These are phyloP conservation scores for Przewalskia tangutica DNA, from an alignment of 257 asterid species.

Conservation along the genomic window DNA sequence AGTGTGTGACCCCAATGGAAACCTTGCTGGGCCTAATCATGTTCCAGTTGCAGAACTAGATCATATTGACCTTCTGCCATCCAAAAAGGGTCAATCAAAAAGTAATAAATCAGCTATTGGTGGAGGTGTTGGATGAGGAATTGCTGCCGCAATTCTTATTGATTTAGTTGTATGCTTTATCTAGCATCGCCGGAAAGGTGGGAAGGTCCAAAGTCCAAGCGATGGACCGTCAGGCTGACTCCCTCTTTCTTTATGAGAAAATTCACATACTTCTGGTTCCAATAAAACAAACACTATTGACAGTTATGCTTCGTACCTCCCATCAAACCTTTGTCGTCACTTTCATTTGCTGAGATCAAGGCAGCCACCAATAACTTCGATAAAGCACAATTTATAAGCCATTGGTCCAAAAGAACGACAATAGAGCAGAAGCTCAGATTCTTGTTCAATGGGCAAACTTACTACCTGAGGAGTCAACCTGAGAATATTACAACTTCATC, in stretches of 20 bases:
- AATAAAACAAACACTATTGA: slow-evolving; percentile 73
- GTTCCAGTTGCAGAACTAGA: slow-evolving; percentile 38
- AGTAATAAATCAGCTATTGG: slow-evolving; percentile 41
- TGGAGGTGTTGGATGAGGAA: slow-evolving; percentile 73
- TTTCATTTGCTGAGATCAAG: slow-evolving; percentile 76
- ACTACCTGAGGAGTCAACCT: too few relatives aligned
- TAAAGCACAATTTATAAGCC: slow-evolving; percentile 68
- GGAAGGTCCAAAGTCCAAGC: slow-evolving; percentile 49
- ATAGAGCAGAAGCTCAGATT: too few relatives aligned
- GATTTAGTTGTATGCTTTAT: slow-evolving; percentile 44
- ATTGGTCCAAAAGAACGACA: too few relatives aligned
- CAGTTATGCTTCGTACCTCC: slow-evolving; percentile 75
- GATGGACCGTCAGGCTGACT: slow-evolving; percentile 64
- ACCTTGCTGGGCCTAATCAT: slow-evolving; percentile 85
- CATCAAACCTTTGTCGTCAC: slow-evolving; percentile 80
- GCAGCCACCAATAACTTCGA: slow-evolving; percentile 75
- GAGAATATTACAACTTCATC: too few relatives aligned
- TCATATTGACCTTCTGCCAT: slow-evolving; percentile 11
- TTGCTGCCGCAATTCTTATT: slow-evolving; percentile 45
- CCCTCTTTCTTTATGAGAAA: slow-evolving; percentile 74
- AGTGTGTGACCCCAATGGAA: slow-evolving; percentile 38
- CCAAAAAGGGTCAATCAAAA: slow-evolving; percentile 25
- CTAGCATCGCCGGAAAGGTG: slow-evolving; percentile 25
- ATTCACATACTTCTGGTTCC: slow-evolving; percentile 68
- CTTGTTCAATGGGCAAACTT: slow-evolving; percentile 77